phyloP scores from a whole-genome alignment of 768 basidiomycete species.

The Rhodosporidiobolus odoratus region DNA sequence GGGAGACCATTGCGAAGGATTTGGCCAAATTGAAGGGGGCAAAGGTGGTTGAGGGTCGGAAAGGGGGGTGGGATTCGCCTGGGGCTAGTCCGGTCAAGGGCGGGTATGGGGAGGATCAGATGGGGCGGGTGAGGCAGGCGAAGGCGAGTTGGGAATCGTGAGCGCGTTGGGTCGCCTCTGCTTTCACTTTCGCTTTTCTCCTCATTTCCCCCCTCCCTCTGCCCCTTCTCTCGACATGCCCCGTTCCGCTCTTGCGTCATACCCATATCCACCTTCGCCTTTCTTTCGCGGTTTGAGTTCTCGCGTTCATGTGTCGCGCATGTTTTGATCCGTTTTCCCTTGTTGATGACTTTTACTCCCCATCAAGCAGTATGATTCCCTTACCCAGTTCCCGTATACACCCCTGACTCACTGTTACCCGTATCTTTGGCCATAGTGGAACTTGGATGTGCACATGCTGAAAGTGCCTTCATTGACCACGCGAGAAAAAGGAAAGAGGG shows the following conservation, averaged over 20 bases:
- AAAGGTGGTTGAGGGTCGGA: constrained; percentile 18
- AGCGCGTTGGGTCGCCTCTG: not conserved
- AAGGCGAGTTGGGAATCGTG: not conserved
- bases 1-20: constrained; percentile 39
- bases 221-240: not conserved
- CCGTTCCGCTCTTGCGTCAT: not conserved
- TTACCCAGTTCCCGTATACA: too few relatives aligned
- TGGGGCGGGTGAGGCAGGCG: not conserved
- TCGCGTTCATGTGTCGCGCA: too few relatives aligned
- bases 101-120: not conserved
- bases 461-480: too few relatives aligned
- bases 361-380: too few relatives aligned
- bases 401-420: too few relatives aligned
- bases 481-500: too few relatives aligned
- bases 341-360: too few relatives aligned
- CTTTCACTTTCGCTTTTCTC: not conserved
- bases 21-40: constrained; percentile 23
- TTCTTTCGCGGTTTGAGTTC: too few relatives aligned
- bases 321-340: too few relatives aligned
- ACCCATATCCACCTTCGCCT: too few relatives aligned
- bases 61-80: constrained; percentile 22
- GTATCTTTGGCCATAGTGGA: too few relatives aligned
- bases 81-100: constrained; percentile 10
- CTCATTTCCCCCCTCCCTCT: not conserved
- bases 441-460: too few relatives aligned